Evolutionary conservation across 2,329 filamentous ascomycete species (phyloP).

Genomic region (Diaporthe australafricana): DNA sequence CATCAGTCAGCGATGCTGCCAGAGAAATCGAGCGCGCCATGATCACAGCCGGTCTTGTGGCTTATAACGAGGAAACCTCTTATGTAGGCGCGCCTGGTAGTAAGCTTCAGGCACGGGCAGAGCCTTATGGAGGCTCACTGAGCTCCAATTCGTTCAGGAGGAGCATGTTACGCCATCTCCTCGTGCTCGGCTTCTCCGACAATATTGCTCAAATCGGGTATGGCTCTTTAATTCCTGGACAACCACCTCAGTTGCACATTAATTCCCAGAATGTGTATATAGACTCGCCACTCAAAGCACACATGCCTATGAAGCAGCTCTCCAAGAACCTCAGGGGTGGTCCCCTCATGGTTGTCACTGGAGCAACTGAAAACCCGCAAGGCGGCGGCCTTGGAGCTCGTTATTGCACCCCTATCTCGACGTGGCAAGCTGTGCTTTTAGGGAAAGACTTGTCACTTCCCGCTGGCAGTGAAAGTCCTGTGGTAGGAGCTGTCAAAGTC

Average conservation of each 20-base stretch:
- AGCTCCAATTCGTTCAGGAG: background rate
- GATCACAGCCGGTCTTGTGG: slow-evolving; percentile 9
- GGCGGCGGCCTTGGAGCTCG: background rate
- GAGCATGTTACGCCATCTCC: slow-evolving; percentile 9
- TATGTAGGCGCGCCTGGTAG: background rate
- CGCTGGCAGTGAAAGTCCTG: background rate
- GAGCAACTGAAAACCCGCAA: background rate
- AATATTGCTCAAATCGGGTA: slow-evolving; percentile 32
- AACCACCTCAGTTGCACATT: slow-evolving; percentile 17
- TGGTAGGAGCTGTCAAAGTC: background rate
- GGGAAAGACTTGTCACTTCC: background rate
- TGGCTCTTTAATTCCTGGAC: background rate
- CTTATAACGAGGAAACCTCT: background rate
- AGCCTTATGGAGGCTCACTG: slow-evolving; percentile 20
- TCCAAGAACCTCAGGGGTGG: background rate
- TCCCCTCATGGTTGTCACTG: slow-evolving; percentile 22
- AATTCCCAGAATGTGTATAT: slow-evolving; percentile 5
- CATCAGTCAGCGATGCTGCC: slow-evolving; percentile 21
- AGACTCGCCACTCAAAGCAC: slow-evolving; percentile 4
- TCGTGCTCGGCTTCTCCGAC: slow-evolving; percentile 15
- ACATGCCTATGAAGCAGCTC: slow-evolving; percentile 8
- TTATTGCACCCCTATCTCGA: slow-evolving; percentile 27
- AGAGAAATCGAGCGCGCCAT: slow-evolving; percentile 14
- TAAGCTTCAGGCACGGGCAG: background rate
- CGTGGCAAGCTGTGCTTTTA: slow-evolving; percentile 19